These are phyloP conservation scores for Linnemannia schmuckeri DNA, from an alignment of 192 early-diverging fungal species.

Conservation along the genomic window DNA sequence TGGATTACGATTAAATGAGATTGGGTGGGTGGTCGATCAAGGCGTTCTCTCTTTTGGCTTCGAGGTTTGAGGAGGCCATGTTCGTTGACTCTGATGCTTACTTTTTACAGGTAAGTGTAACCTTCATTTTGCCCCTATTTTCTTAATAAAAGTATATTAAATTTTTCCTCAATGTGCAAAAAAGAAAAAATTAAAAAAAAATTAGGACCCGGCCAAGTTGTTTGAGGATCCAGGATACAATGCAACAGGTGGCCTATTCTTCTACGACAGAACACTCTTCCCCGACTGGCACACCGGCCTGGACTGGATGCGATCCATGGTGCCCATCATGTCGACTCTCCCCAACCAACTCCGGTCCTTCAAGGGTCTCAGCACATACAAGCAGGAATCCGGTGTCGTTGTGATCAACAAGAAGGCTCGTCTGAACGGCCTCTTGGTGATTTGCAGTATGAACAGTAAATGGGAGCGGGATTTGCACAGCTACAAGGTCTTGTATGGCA, in stretches of 20 bases:
- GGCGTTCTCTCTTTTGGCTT: slow-evolving; percentile 71
- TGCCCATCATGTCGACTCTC: slow-evolving; percentile 58
- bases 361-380: slow-evolving; percentile 52
- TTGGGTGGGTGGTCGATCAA: slow-evolving; percentile 74
- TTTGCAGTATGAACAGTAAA: slow-evolving; percentile 66
- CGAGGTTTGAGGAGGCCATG: slow-evolving; percentile 69
- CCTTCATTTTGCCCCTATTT: slow-evolving; percentile 24
- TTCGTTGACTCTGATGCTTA: slow-evolving; percentile 75
- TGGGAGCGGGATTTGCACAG: slow-evolving; percentile 55
- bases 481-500: slow-evolving; percentile 62
- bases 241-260: slow-evolving; percentile 67
- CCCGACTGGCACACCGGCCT: slow-evolving; percentile 36
- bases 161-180: slow-evolving; percentile 1
- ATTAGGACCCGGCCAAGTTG: slow-evolving; percentile 60
- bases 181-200: too few species aligned
- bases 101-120: slow-evolving; percentile 60
- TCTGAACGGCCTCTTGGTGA: slow-evolving; percentile 61
- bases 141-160: too few species aligned
- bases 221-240: slow-evolving; percentile 61
- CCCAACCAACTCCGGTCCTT: slow-evolving; percentile 53
- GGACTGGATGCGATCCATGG: slow-evolving; percentile 61
- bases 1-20: slow-evolving; percentile 57
- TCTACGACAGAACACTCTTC: slow-evolving; percentile 68
- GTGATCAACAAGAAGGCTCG: slow-evolving; percentile 64
- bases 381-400: slow-evolving; percentile 74